Percentiles rank a stretch among this genome's conserved stretches.
These are phyloP conservation scores for Aspergillus hortae DNA, from an alignment of 2,329 filamentous ascomycete genomes.

Conservation along the genomic window DNA sequence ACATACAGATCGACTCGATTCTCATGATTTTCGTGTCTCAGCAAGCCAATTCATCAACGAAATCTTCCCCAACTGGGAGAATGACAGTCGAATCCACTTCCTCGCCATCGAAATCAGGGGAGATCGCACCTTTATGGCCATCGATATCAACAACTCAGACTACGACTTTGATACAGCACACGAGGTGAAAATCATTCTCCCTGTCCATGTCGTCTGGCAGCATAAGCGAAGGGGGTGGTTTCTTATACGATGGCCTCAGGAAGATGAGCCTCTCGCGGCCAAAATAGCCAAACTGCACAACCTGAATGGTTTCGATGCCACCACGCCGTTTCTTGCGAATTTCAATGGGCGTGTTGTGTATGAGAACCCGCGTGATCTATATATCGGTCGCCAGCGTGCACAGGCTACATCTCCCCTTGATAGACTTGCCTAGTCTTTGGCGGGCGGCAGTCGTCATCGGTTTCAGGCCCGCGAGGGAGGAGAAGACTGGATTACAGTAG, in stretches of 20 bases:
- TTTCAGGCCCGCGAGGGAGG: too few relatives aligned
- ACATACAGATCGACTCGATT: conserved; percentile 2
- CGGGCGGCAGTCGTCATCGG: too few relatives aligned
- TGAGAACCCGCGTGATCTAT: conserved; percentile 3
- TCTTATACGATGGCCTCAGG: conserved; percentile 11
- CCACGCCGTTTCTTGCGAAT: conserved; percentile 11
- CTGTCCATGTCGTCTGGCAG: conserved; percentile 9
- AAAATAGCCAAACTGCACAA: conserved; percentile 12
- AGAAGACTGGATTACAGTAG: too few relatives aligned
- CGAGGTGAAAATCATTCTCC: conserved; percentile 5
- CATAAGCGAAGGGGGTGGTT: conserved; percentile 4
- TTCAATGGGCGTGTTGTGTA: conserved; percentile 7
- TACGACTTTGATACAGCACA: conserved; percentile 13
- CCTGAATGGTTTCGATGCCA: conserved; percentile 7
- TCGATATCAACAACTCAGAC: conserved; percentile 12
- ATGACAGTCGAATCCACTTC: conserved; percentile 10
- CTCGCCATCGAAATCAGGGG: conserved; percentile 10
- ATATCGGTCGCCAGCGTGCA: too few relatives aligned
- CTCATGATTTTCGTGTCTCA: conserved; percentile 6
- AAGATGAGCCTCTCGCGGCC: conserved; percentile 8
- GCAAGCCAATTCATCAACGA: conserved; percentile 14
- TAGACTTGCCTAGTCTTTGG: too few relatives aligned
- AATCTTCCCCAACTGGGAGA: conserved; percentile 9
- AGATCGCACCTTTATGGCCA: conserved; percentile 10
- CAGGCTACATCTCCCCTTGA: too few relatives aligned